These are phyloP conservation scores for Candida silvicultrix DNA, from an alignment of 805 yeast genomes.

Conservation along the genomic window DNA sequence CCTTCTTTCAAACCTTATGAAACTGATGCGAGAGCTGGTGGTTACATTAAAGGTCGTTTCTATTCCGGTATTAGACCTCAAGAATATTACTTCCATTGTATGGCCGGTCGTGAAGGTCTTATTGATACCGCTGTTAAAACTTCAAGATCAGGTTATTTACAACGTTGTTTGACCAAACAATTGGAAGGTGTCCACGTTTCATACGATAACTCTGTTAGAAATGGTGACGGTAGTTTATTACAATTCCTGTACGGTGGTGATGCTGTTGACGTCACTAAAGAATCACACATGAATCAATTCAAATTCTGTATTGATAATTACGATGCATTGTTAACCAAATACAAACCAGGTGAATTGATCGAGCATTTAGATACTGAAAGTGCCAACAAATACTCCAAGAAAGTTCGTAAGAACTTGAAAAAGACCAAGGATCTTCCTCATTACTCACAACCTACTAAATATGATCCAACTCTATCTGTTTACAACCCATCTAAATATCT, in stretches of 20 bases:
- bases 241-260: constrained; percentile 99
- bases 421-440: constrained; percentile 62
- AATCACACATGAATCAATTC: constrained; percentile 90
- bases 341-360: constrained; percentile 69
- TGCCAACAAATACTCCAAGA: constrained; percentile 77
- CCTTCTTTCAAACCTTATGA: constrained; percentile 97
- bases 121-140: constrained; percentile 99
- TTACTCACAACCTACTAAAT: constrained; percentile 53
- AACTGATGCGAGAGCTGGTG: constrained; percentile 98
- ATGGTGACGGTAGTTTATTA: constrained; percentile 87
- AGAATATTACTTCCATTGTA: constrained; percentile 98
- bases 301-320: constrained; percentile 89
- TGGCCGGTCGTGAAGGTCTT: constrained; percentile 99
- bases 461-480: constrained; percentile 83
- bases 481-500: constrained; percentile 85
- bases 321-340: constrained; percentile 77
- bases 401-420: constrained; percentile 63
- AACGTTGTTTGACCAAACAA: constrained; percentile 97
- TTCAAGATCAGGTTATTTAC: constrained; percentile 95
- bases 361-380: constrained; percentile 78
- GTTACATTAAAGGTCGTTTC: constrained; percentile 94
- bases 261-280: constrained; percentile 88
- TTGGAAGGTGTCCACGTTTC: constrained; percentile 93
- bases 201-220: constrained; percentile 93
- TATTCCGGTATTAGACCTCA: constrained; percentile 97